A percentile compares a stretch with the other conserved stretches of the same genome.
Evolutionary conservation across 768 basidiomycete species (phyloP).

Genomic region (Trametes elegans): DNA sequence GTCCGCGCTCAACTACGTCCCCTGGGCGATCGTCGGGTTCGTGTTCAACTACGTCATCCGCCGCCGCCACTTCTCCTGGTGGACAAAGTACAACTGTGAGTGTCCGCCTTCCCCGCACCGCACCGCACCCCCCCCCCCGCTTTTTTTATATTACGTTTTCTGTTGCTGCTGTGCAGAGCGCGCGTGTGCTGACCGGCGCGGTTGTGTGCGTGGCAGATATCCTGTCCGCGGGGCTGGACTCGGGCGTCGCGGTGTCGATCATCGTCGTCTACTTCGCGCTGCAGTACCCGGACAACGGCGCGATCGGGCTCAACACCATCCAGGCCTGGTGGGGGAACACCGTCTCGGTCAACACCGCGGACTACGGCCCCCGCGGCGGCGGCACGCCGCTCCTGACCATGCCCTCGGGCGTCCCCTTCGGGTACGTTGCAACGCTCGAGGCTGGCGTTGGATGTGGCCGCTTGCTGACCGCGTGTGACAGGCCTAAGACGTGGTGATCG

Average conservation of each 20-base stretch:
- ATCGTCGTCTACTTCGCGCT: conserved; percentile 66
- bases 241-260: conserved; percentile 68
- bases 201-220: conserved; percentile 45
- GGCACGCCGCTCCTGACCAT: conserved; percentile 21
- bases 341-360: conserved; percentile 26
- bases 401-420: conserved; percentile 26
- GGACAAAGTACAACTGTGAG: conserved; percentile 79
- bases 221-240: conserved; percentile 72
- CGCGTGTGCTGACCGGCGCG: neutral
- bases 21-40: conserved; percentile 75
- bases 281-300: conserved; percentile 35
- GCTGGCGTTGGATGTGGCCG: neutral
- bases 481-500: neutral
- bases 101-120: too few relatives aligned
- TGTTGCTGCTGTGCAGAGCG: too few relatives aligned
- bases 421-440: conserved; percentile 19
- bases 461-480: neutral
- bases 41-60: conserved; percentile 75
- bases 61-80: conserved; percentile 67
- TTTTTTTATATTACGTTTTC: too few relatives aligned
- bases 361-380: conserved; percentile 18
- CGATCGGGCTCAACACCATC: conserved; percentile 32
- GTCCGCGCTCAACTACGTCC: conserved; percentile 81
- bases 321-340: conserved; percentile 40
- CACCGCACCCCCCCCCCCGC: too few relatives aligned